These are phyloP conservation scores for Aureobasidium subglaciale DNA, from an alignment of 2,329 filamentous ascomycete genomes.

Conservation along the genomic window DNA sequence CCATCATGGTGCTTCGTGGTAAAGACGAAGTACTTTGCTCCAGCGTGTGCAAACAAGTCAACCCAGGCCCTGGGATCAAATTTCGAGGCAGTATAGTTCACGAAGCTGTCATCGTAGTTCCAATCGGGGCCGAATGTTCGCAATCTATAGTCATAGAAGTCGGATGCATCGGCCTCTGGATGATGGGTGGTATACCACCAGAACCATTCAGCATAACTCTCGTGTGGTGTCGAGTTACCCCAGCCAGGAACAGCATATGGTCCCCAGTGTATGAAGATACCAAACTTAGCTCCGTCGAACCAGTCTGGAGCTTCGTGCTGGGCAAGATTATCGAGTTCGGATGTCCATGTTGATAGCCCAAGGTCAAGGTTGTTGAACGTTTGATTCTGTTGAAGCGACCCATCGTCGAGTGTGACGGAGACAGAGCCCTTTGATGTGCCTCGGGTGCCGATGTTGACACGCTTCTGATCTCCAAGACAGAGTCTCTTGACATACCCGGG, in stretches of 20 bases:
- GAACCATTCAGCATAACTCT: conserved; percentile 19
- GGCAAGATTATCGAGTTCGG: not conserved
- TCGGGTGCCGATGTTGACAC: conserved; percentile 26
- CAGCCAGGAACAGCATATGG: conserved; percentile 50
- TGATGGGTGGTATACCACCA: conserved; percentile 31
- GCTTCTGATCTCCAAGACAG: conserved; percentile 27
- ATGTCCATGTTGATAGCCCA: conserved; percentile 10
- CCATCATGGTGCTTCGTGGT: conserved; percentile 43
- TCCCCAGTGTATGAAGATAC: conserved; percentile 56
- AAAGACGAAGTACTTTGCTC: conserved; percentile 42
- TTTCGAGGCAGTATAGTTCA: conserved; percentile 43
- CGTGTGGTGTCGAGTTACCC: conserved; percentile 37
- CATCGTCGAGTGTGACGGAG: conserved; percentile 21
- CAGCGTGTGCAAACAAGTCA: conserved; percentile 46
- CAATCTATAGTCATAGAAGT: conserved; percentile 45
- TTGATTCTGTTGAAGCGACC: conserved; percentile 4
- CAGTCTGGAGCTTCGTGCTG: conserved; percentile 41
- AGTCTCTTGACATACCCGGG: conserved; percentile 27
- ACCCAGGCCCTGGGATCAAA: conserved; percentile 50
- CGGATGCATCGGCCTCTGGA: conserved; percentile 25
- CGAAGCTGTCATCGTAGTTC: conserved; percentile 51
- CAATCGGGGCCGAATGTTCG: conserved; percentile 45
- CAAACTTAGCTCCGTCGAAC: conserved; percentile 51
- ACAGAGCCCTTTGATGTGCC: conserved; percentile 17
- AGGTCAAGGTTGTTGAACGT: conserved; percentile 15